Evolutionary conservation across 2,329 filamentous ascomycete genomes (phyloP).

Genomic region (Verticillium zaregamsianum): DNA sequence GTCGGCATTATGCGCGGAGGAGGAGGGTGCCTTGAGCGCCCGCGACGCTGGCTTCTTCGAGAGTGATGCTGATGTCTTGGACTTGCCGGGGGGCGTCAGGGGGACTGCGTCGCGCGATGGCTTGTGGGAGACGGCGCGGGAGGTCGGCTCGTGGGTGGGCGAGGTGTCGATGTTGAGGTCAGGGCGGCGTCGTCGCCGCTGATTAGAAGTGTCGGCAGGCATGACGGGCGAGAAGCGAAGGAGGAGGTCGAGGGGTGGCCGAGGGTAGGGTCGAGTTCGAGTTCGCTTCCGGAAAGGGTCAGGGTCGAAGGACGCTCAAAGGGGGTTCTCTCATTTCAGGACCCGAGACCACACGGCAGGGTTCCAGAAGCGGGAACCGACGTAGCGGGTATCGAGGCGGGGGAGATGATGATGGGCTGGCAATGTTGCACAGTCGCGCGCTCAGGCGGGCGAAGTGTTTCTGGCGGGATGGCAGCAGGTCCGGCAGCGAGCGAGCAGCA

Average conservation of each 20-base stretch:
- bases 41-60: constrained; percentile 20
- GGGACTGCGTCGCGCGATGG: constrained; percentile 4
- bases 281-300: constrained; percentile 2
- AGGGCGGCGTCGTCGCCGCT: constrained; percentile 13
- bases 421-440: not conserved
- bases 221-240: not conserved
- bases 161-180: constrained; percentile 16
- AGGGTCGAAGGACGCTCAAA: not conserved
- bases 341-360: not conserved
- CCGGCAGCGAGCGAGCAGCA: not conserved
- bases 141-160: not conserved
- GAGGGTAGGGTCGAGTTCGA: not conserved
- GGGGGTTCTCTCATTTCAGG: constrained; percentile 1
- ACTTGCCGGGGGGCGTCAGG: constrained; percentile 9
- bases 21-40: constrained; percentile 22
- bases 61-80: constrained; percentile 6
- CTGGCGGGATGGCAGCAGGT: not conserved
- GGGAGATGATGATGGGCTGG: constrained; percentile 1
- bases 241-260: not conserved
- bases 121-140: constrained; percentile 2
- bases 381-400: not conserved
- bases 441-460: not conserved
- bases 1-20: constrained; percentile 19
- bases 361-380: not conserved
- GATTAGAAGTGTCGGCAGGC: constrained; percentile 8